phyloP scores from a whole-genome alignment of 805 yeast genomes.

The Nematodospora valgi region DNA sequence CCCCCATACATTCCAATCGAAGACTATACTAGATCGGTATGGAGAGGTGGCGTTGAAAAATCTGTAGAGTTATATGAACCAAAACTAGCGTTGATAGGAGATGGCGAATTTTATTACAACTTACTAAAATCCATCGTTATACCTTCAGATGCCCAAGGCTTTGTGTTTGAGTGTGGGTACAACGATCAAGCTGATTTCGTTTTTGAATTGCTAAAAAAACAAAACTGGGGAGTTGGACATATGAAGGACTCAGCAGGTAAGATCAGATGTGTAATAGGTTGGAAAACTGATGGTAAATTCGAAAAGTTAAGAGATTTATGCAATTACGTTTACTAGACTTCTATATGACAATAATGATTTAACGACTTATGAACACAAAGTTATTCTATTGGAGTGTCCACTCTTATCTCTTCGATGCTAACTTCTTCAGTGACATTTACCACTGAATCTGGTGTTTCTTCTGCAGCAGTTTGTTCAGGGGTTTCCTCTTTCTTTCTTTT shows the following conservation, averaged over 20 bases:
- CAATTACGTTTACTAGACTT: slow-evolving; percentile 8
- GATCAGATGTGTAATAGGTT: slow-evolving; percentile 64
- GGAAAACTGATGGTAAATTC: slow-evolving; percentile 29
- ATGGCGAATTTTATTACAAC: slow-evolving; percentile 63
- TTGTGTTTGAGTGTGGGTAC: slow-evolving; percentile 78
- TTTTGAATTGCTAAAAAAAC: slow-evolving; percentile 12
- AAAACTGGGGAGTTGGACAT: slow-evolving; percentile 50
- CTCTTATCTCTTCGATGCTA: background rate
- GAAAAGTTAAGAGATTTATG: slow-evolving; percentile 7
- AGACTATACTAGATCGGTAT: slow-evolving; percentile 37
- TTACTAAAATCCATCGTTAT: slow-evolving; percentile 45
- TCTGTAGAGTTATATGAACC: slow-evolving; percentile 82
- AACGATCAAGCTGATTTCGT: slow-evolving; percentile 51
- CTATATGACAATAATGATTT: background rate
- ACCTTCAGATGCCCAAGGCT: slow-evolving; percentile 45
- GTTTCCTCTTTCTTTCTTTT: slow-evolving; percentile 27
- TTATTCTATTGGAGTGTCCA: background rate
- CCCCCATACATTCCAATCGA: slow-evolving; percentile 78
- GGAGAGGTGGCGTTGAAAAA: slow-evolving; percentile 43
- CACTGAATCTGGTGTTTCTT: slow-evolving; percentile 2
- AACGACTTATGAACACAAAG: slow-evolving; percentile 1
- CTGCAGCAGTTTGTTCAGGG: slow-evolving; percentile 3
- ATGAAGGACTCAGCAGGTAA: slow-evolving; percentile 49
- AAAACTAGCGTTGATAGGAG: slow-evolving; percentile 71
- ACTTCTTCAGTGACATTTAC: background rate